Conservation (phyloP, 768 basidiomycete genomes). For the Leucocoprinus sp. region DNA sequence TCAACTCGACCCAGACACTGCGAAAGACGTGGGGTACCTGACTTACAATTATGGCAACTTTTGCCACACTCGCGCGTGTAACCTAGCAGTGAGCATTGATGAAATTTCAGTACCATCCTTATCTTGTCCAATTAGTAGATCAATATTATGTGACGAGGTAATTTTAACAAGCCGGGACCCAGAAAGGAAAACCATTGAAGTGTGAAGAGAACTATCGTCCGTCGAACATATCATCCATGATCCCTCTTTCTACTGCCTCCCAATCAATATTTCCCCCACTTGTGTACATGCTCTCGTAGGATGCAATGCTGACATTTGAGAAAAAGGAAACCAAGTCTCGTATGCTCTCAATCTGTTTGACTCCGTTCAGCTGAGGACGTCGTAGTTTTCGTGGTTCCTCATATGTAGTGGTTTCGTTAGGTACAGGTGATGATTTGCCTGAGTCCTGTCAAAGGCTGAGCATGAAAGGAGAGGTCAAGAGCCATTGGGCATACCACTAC, state of each 20-base stretch:
- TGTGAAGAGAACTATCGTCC: conserved; percentile 36
- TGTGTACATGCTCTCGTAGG: conserved; percentile 87
- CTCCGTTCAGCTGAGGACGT: conserved; percentile 57
- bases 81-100: no score
- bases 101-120: no score
- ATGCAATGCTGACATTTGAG: conserved; percentile 76
- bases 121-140: no score
- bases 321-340: conserved; percentile 88
- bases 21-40: no score
- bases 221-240: conserved; percentile 90
- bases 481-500: conserved; percentile 24
- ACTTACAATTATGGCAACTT: no score
- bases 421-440: conserved; percentile 18
- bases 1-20: no score
- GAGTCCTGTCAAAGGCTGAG: conserved; percentile 20
- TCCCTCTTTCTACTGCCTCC: conserved; percentile 75
- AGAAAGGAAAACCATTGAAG: background rate
- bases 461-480: background rate
- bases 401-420: conserved; percentile 22
- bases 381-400: conserved; percentile 47
- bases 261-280: conserved; percentile 80
- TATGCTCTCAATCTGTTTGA: conserved; percentile 77
- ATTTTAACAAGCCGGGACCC: background rate
- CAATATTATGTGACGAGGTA: background rate
- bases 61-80: no score